Evolutionary conservation across 2,329 filamentous ascomycete species (phyloP).

Genomic region (Ophiobolus disseminans): DNA sequence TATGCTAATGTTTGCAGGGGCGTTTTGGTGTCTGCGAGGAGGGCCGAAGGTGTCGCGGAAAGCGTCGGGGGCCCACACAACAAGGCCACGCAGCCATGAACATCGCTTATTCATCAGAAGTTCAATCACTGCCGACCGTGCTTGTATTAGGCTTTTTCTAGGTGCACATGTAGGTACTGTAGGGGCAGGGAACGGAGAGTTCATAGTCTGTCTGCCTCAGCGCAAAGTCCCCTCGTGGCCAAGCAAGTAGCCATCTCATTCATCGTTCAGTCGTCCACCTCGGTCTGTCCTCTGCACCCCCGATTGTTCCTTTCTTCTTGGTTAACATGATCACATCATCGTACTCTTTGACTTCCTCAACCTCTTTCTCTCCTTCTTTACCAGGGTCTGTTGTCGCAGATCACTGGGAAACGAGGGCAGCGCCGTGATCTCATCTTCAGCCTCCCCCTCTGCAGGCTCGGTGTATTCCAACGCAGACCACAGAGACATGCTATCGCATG

Average conservation of each 20-base stretch:
- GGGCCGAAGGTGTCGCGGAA: slow-evolving; percentile 24
- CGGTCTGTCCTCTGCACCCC: not conserved
- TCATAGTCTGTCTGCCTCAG: not conserved
- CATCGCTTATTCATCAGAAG: not conserved
- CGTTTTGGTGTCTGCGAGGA: slow-evolving; percentile 15
- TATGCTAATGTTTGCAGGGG: slow-evolving; percentile 13
- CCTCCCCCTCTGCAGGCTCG: not conserved
- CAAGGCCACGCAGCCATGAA: not conserved
- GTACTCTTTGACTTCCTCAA: not conserved
- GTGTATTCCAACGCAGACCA: not conserved
- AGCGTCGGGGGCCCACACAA: slow-evolving; percentile 17
- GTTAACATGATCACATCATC: not conserved
- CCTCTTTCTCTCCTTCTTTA: not conserved
- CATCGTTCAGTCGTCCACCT: no score
- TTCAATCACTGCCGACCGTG: not conserved
- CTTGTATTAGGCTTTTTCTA: not conserved
- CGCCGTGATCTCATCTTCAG: slow-evolving; percentile 1
- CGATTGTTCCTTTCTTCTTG: not conserved
- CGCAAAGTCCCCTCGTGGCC: no score
- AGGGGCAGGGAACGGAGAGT: not conserved
- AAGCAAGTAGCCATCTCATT: no score
- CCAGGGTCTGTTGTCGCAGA: not conserved
- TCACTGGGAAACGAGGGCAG: not conserved
- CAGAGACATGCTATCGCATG: not conserved
- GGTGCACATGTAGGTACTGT: not conserved